Evolutionary conservation across 352 stramenopile genomes (phyloP).

Genomic region (Plasmopara muralis): DNA sequence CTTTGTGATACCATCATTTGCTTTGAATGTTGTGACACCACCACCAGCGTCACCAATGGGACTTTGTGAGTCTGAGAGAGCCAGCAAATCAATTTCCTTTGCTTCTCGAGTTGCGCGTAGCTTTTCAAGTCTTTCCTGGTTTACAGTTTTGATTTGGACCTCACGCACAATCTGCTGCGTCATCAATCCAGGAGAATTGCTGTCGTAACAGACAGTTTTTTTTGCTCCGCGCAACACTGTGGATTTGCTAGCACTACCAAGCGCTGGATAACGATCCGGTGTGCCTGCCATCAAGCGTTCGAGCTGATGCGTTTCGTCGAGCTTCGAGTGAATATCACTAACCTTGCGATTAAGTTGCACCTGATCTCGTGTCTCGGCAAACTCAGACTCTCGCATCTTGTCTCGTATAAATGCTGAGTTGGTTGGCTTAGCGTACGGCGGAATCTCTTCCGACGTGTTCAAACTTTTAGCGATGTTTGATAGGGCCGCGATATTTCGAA

Average conservation of each 20-base stretch:
- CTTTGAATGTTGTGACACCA: slow-evolving; percentile 25
- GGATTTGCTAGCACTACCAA: slow-evolving; percentile 53
- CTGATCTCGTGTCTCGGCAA: slow-evolving; percentile 69
- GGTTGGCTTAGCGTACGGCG: slow-evolving; percentile 80
- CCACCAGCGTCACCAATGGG: slow-evolving; percentile 16
- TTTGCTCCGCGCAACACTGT: slow-evolving; percentile 54
- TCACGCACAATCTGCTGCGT: slow-evolving; percentile 80
- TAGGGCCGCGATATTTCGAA: slow-evolving; percentile 4
- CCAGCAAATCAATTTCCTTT: slow-evolving; percentile 41
- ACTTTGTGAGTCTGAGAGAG: slow-evolving; percentile 12
- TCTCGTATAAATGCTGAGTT: slow-evolving; percentile 78
- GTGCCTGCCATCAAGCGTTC: slow-evolving; percentile 57
- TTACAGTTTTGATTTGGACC: slow-evolving; percentile 87
- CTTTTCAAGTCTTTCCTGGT: slow-evolving; percentile 79
- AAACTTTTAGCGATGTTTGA: slow-evolving; percentile 22
- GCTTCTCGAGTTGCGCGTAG: slow-evolving; percentile 67
- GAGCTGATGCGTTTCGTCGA: slow-evolving; percentile 77
- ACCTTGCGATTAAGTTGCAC: slow-evolving; percentile 59
- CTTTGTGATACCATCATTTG: slow-evolving; percentile 4
- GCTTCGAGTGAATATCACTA: slow-evolving; percentile 49
- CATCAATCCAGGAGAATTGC: slow-evolving; percentile 41
- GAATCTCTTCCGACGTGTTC: slow-evolving; percentile 38
- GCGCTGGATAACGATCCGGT: slow-evolving; percentile 56
- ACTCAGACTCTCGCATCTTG: slow-evolving; percentile 67
- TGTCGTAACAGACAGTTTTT: slow-evolving; percentile 64